A percentile compares a stretch with the other conserved stretches of the same genome.
Conservation (phyloP, 305 asterid genomes). For the Caryopteris hybrid region DNA sequence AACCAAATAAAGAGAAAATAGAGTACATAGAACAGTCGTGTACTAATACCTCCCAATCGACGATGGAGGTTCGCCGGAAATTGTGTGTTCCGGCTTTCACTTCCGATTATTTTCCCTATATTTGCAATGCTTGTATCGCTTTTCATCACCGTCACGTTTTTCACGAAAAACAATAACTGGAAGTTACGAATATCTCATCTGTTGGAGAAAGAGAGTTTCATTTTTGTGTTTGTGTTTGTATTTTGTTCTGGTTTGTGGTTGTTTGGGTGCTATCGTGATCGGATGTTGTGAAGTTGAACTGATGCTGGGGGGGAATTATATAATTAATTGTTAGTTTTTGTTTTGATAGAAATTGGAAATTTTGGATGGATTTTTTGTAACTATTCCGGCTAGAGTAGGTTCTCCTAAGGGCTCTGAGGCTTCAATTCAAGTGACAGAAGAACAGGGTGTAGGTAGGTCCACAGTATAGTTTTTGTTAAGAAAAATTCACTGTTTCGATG, state of each 20-base stretch:
- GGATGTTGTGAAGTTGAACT: conserved; percentile 19
- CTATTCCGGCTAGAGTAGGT: conserved; percentile 16
- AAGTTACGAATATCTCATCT: not conserved
- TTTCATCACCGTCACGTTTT: conserved; percentile 67
- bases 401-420: conserved; percentile 16
- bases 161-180: conserved; percentile 46
- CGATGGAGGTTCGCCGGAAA: conserved; percentile 47
- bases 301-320: conserved; percentile 13
- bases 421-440: conserved; percentile 19
- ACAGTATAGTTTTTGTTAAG: not conserved
- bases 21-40: not conserved
- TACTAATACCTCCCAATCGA: conserved; percentile 16
- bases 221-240: conserved; percentile 10
- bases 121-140: conserved; percentile 41
- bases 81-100: conserved; percentile 39
- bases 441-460: conserved; percentile 23
- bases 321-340: not conserved
- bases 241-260: conserved; percentile 8
- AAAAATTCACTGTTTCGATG: conserved; percentile 58
- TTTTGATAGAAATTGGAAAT: conserved; percentile 7
- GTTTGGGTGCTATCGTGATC: conserved; percentile 21
- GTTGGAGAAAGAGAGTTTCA: not conserved
- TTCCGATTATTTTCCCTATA: conserved; percentile 21
- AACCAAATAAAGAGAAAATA: not conserved
- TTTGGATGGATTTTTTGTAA: conserved; percentile 15